A percentile compares a stretch with the other conserved stretches of the same genome.
phyloP scores from a whole-genome alignment of 768 basidiomycete genomes.

The Mycena maculata region DNA sequence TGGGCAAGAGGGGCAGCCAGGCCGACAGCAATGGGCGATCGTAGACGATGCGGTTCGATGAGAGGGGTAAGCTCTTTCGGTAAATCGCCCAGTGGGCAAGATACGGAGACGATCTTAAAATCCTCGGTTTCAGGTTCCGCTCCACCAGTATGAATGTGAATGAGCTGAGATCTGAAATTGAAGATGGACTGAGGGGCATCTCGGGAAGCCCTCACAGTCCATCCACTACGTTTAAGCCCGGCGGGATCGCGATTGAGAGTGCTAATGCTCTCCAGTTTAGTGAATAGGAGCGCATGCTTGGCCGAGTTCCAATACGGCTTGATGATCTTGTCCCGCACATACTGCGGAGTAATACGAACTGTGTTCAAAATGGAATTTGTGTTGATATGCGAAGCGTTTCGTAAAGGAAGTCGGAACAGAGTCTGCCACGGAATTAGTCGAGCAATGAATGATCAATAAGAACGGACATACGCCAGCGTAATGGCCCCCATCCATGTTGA shows the following conservation, averaged over 20 bases:
- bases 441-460: background rate
- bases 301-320: constrained; percentile 46
- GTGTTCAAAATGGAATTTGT: constrained; percentile 37
- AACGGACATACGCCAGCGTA: constrained; percentile 55
- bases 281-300: constrained; percentile 56
- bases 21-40: constrained; percentile 46
- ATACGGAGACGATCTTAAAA: constrained; percentile 23
- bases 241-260: constrained; percentile 38
- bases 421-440: constrained; percentile 46
- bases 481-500: constrained; percentile 40
- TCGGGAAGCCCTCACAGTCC: constrained; percentile 42
- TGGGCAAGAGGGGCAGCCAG: constrained; percentile 43
- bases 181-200: constrained; percentile 13
- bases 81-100: constrained; percentile 18
- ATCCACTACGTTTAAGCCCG: constrained; percentile 27
- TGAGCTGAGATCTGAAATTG: constrained; percentile 28
- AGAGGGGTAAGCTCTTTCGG: constrained; percentile 13
- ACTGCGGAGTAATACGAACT: constrained; percentile 36
- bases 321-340: constrained; percentile 43
- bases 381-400: constrained; percentile 42
- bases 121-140: constrained; percentile 17
- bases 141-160: constrained; percentile 10
- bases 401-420: constrained; percentile 60
- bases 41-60: constrained; percentile 38
- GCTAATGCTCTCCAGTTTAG: constrained; percentile 46